Conservation (phyloP, 2,329 filamentous ascomycete genomes). For the Zasmidium cellare region DNA sequence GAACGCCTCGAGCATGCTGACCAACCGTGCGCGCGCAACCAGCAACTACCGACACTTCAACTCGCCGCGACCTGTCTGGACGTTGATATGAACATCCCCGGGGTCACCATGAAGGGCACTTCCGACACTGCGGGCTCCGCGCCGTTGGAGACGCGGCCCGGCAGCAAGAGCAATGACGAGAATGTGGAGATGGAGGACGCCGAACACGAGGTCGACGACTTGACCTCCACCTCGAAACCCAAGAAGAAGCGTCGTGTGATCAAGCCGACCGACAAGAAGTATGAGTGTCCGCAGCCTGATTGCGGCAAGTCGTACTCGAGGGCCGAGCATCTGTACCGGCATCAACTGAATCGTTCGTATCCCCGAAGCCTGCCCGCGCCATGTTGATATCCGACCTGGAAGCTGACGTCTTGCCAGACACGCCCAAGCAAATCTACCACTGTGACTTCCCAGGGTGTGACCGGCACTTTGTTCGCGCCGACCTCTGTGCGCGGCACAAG, state of each 20-base stretch:
- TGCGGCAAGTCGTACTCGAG: constrained; percentile 96
- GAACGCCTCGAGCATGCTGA: constrained; percentile 21
- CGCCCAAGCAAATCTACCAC: constrained; percentile 90
- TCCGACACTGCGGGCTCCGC: constrained; percentile 9
- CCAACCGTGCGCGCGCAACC: constrained; percentile 14
- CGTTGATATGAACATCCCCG: constrained; percentile 9
- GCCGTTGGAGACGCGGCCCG: constrained; percentile 7
- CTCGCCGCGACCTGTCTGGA: background rate
- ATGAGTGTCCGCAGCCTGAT: constrained; percentile 72
- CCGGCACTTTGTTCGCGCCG: constrained; percentile 87
- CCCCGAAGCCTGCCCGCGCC: background rate
- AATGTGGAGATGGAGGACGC: constrained; percentile 23
- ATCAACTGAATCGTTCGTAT: constrained; percentile 85
- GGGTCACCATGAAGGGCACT: constrained; percentile 10
- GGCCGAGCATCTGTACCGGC: constrained; percentile 93
- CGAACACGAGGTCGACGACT: constrained; percentile 28
- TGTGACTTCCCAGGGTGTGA: constrained; percentile 92
- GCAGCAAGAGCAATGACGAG: constrained; percentile 12
- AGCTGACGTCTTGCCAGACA: constrained; percentile 56
- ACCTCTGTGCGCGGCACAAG: constrained; percentile 73
- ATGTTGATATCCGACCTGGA: background rate
- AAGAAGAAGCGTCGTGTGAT: constrained; percentile 34
- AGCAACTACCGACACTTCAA: constrained; percentile 16
- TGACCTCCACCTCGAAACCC: constrained; percentile 19
- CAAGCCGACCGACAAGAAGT: constrained; percentile 62